Base-by-base conservation (phyloP, 768 basidiomycete genomes). In the Hypholoma sublateritium region DNA sequence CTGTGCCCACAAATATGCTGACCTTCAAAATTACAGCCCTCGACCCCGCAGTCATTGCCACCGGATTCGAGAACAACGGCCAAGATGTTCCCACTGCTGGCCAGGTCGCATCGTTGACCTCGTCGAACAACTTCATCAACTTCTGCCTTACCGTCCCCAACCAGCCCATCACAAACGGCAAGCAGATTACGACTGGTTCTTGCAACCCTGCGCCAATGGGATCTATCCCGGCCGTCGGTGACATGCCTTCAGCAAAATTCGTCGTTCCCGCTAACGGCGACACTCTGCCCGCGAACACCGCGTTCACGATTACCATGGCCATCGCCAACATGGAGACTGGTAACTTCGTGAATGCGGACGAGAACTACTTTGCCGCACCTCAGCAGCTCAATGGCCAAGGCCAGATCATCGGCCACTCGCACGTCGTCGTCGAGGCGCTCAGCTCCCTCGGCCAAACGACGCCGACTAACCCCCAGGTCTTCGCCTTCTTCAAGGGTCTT, bases 111-210 rank as follows among this genome's bases (percentile, higher is more conserved):
- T 84, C 82, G 3, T 64, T 80, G 51, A 82, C 82, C 1, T 83
- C 81, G 22, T 74, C 70, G n/a, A 86, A 88, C 73, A 88, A 88
- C 74, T 88, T 83, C 66, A 81, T 83, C 73, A 82, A 84, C 73
- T 80, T 80, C 64, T 86, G 83, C 64, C 64, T 73, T 49, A 78
- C 75, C 5, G 69, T 72, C 4, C 73, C 78, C 16, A 67, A 78
- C 54, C 68, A 77, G 45, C 78, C 80, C 7, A 69, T 86, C 62
- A 86, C 85, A 36, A 72, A 86, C 67, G 85, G 84, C 21, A 62
- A 74, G 53, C 83, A 80, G 62, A 72, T 80, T 54, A 61, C 65
- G 25, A 70, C 68, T 44, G 83, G 81, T 44, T 86, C 84, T 35
- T 82, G 85, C 71, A 88, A 88, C 71, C 79, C 82, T 9, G 78